phyloP scores from a whole-genome alignment of 768 basidiomycete genomes.

The Podaxis sp. region DNA sequence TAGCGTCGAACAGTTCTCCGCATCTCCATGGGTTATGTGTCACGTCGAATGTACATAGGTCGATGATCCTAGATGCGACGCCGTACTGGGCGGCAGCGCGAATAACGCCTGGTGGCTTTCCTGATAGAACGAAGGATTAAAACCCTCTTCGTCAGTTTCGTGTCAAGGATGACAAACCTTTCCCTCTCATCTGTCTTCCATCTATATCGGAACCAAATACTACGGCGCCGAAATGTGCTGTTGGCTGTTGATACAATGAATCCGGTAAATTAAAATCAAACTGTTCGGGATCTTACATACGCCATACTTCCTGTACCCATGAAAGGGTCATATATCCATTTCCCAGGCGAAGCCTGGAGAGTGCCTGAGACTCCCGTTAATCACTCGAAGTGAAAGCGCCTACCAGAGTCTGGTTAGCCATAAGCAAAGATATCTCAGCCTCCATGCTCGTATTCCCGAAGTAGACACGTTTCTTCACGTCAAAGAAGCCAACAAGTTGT shows the following conservation, averaged over 20 bases:
- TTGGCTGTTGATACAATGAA: constrained; percentile 50
- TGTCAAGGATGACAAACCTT: constrained; percentile 46
- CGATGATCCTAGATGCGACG: constrained; percentile 68
- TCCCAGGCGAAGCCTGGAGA: constrained; percentile 79
- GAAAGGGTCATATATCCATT: constrained; percentile 94
- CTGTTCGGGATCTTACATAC: constrained; percentile 52
- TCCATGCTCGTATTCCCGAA: constrained; percentile 99
- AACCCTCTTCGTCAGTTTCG: not conserved
- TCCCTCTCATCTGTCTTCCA: constrained; percentile 95
- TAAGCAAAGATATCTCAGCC: constrained; percentile 89
- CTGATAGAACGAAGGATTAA: constrained; percentile 15
- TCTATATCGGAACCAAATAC: constrained; percentile 96
- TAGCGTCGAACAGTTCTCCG: constrained; percentile 90
- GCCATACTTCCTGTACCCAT: constrained; percentile 91
- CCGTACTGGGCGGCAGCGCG: constrained; percentile 87
- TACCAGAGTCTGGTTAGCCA: constrained; percentile 95
- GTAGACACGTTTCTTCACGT: constrained; percentile 87
- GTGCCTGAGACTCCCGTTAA: constrained; percentile 2
- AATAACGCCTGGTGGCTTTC: constrained; percentile 64
- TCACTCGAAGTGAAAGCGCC: constrained; percentile 15
- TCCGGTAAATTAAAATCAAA: not conserved
- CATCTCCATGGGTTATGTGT: constrained; percentile 87
- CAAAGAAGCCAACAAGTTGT: constrained; percentile 63
- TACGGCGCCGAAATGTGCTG: constrained; percentile 83
- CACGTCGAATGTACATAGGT: constrained; percentile 91